phyloP scores from a whole-genome alignment of 2,329 filamentous ascomycete genomes.

The Aureobasidium sp. region DNA sequence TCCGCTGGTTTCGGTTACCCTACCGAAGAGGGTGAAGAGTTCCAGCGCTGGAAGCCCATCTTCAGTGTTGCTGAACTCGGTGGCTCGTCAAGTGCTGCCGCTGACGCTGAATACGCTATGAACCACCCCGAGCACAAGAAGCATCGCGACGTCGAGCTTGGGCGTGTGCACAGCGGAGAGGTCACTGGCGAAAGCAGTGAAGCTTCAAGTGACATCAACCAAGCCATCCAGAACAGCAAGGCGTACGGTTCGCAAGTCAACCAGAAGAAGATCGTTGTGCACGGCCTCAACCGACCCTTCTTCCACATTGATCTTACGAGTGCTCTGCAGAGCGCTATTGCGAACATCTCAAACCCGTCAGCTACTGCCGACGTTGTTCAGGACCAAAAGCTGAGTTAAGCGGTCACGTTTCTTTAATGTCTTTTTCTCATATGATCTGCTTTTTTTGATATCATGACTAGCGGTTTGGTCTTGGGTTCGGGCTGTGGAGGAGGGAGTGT shows the following conservation, averaged over 20 bases:
- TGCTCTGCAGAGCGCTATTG: conserved; percentile 78
- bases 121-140: conserved; percentile 41
- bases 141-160: conserved; percentile 23
- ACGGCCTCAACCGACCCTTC: conserved; percentile 79
- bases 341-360: conserved; percentile 46
- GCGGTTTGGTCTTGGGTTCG: not conserved
- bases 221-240: conserved; percentile 39
- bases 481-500: not conserved
- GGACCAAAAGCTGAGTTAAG: not conserved
- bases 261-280: conserved; percentile 54
- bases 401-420: not conserved
- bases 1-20: conserved; percentile 85
- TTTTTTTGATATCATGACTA: not conserved
- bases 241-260: conserved; percentile 22
- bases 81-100: conserved; percentile 60
- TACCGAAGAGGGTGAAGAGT: conserved; percentile 42
- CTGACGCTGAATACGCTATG: conserved; percentile 54
- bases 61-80: conserved; percentile 87
- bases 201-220: conserved; percentile 14
- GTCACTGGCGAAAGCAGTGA: conserved; percentile 19
- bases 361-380: conserved; percentile 2
- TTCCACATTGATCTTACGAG: conserved; percentile 92
- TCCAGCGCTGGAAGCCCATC: conserved; percentile 78
- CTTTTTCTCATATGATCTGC: not conserved
- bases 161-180: conserved; percentile 19